A percentile compares a stretch with the other conserved stretches of the same genome.
phyloP scores from a whole-genome alignment of 2,329 filamentous ascomycete species.

The Aspergillus carbonarius region DNA sequence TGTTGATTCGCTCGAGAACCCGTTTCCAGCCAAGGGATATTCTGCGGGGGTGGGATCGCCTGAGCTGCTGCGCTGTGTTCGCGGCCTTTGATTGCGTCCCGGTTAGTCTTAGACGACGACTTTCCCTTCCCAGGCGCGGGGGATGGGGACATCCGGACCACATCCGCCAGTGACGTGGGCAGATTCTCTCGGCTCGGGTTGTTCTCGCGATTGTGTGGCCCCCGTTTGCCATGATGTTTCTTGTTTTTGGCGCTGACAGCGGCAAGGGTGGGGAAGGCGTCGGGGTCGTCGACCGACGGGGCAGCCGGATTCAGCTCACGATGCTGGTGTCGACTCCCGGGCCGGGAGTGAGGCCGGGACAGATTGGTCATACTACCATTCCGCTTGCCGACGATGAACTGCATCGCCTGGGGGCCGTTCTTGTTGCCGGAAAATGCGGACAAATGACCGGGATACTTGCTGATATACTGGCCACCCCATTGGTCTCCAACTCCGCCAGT shows the following conservation, averaged over 20 bases:
- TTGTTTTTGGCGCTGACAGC: conserved; percentile 75
- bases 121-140: conserved; percentile 61
- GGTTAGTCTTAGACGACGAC: conserved; percentile 57
- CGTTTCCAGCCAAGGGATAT: conserved; percentile 95
- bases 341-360: conserved; percentile 74
- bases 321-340: conserved; percentile 76
- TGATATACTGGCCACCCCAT: conserved; percentile 51
- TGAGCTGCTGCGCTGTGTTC: conserved; percentile 80
- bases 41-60: conserved; percentile 81
- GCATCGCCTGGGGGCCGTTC: conserved; percentile 32
- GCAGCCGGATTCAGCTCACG: conserved; percentile 64
- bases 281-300: conserved; percentile 84
- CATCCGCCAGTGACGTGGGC: conserved; percentile 82
- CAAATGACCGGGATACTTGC: conserved; percentile 47
- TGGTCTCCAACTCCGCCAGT: conserved; percentile 60
- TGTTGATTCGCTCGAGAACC: conserved; percentile 87
- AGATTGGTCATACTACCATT: conserved; percentile 53
- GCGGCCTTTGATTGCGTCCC: conserved; percentile 63
- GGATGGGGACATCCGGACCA: conserved; percentile 92
- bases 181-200: conserved; percentile 65
- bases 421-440: conserved; percentile 47
- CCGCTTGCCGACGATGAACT: conserved; percentile 33
- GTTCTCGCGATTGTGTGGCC: conserved; percentile 61
- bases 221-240: conserved; percentile 90
- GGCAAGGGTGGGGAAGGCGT: conserved; percentile 88